phyloP scores from a whole-genome alignment of 352 stramenopile species.

The Phytophthora sansomeana region DNA sequence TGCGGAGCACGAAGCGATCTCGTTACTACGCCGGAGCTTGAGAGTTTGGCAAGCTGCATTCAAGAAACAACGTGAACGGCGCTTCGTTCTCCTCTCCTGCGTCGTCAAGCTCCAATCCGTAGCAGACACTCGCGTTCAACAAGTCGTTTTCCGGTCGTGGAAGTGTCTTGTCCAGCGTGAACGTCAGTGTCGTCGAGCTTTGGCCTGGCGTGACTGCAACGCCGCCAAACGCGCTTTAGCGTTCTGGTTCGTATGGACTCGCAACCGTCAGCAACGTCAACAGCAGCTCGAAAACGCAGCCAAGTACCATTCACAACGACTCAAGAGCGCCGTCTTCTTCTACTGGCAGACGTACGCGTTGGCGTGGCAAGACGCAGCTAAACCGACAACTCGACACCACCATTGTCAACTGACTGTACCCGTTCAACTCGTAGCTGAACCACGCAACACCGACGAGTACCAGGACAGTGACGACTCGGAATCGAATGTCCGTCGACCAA shows the following conservation, averaged over 20 bases:
- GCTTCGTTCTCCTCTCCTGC: conserved; percentile 57
- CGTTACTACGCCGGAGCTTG: conserved; percentile 15
- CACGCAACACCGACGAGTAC: background rate
- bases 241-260: conserved; percentile 17
- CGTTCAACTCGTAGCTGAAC: background rate
- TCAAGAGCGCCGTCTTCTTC: conserved; percentile 61
- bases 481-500: conserved; percentile 42
- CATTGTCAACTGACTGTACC: background rate
- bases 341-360: conserved; percentile 83
- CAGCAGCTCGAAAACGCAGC: conserved; percentile 27
- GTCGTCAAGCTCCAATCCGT: conserved; percentile 58
- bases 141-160: conserved; percentile 38
- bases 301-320: conserved; percentile 37
- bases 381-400: conserved; percentile 16
- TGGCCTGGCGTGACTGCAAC: conserved; percentile 10
- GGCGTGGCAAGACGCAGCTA: conserved; percentile 66
- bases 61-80: conserved; percentile 42
- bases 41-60: conserved; percentile 25
- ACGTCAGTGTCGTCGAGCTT: conserved; percentile 8
- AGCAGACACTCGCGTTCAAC: conserved; percentile 12
- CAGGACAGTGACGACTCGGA: conserved; percentile 25
- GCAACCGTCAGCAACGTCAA: conserved; percentile 5
- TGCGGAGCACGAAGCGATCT: conserved; percentile 1
- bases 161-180: conserved; percentile 9
- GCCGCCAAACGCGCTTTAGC: conserved; percentile 8